Evolutionary conservation across 768 basidiomycete genomes (phyloP), one percentile per base, ranked within the genome.

Genomic region (Rhodotorula diobovata): DNA sequence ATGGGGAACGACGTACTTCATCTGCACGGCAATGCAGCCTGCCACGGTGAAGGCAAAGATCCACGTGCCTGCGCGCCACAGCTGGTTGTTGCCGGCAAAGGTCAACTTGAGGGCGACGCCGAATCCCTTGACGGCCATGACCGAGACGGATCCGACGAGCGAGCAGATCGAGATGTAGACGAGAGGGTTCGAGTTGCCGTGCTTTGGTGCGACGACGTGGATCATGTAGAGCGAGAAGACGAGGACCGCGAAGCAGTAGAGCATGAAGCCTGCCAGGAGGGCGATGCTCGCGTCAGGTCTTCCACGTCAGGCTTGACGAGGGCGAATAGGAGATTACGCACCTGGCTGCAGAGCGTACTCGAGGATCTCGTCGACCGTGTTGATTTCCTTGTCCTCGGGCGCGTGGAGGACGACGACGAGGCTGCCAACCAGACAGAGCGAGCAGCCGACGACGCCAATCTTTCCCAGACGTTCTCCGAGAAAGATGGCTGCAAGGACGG

Each of bases 121-220:
- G 77, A 99, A 93, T 59, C 93, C 95, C 83, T 99, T 99, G 84
- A 97, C 90, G 53, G 93, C 90, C 96, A 99, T 98, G 81, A 98
- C 87, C n/a, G 92, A 93, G 55, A 99, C 87, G 41, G 91, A 93
- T 20, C 96, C 96, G 55, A 93, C 93, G 67, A 97, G 80, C 20
- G 94, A 97, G 81, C 96, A 98, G 78, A 99, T 95, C 37, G 93
- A 93, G 73, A 98, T 86, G 82, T 96, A 98, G 41, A 96, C 89
- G 71, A 93, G 76, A 4, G 96, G 96, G 73, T 89, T 93, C 66
- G 87, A 85, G 56, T 89, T 89, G 43, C 96, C 96, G 77, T 96
- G 86, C 72, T 83, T 87, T 15, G 96, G 96, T 3, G 86, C 89
- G 70, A 96, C 84, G 35, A 81, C 81, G 83, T 90, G 93, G 68